phyloP scores from a whole-genome alignment of 1,284 basidiomycete genomes.

The Afroboletus lepidellus region DNA sequence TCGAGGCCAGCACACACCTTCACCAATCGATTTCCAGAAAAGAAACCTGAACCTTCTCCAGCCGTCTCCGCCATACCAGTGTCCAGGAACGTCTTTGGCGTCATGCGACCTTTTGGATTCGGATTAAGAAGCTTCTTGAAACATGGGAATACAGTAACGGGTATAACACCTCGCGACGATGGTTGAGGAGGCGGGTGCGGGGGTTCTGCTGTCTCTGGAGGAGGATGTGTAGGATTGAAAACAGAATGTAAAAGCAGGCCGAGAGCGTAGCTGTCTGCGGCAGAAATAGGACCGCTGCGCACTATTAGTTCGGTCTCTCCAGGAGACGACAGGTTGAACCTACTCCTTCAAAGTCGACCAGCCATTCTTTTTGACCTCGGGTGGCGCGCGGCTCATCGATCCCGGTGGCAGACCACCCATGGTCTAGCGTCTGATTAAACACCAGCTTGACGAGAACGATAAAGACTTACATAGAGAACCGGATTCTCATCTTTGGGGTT shows the following conservation, averaged over 20 bases:
- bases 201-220: constrained; percentile 65
- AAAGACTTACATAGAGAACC: constrained; percentile 71
- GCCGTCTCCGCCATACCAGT: constrained; percentile 70
- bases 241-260: constrained; percentile 82
- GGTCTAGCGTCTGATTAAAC: constrained; percentile 47
- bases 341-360: constrained; percentile 86
- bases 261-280: constrained; percentile 83
- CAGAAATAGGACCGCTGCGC: constrained; percentile 65
- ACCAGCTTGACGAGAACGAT: constrained; percentile 2
- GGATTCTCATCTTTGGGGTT: constrained; percentile 74
- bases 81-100: constrained; percentile 76
- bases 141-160: constrained; percentile 70
- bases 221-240: constrained; percentile 80
- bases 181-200: constrained; percentile 73
- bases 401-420: constrained; percentile 69
- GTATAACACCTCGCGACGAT: constrained; percentile 78
- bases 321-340: constrained; percentile 26
- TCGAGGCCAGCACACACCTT: constrained; percentile 86
- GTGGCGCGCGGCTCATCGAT: constrained; percentile 60
- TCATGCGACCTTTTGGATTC: constrained; percentile 77
- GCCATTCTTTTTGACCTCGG: constrained; percentile 90
- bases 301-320: constrained; percentile 2
- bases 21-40: constrained; percentile 80
- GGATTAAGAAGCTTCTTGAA: constrained; percentile 91
- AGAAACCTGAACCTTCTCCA: constrained; percentile 71